Conservation (phyloP, 2,329 filamentous ascomycete genomes). For the Fusarium nisikadoi region DNA sequence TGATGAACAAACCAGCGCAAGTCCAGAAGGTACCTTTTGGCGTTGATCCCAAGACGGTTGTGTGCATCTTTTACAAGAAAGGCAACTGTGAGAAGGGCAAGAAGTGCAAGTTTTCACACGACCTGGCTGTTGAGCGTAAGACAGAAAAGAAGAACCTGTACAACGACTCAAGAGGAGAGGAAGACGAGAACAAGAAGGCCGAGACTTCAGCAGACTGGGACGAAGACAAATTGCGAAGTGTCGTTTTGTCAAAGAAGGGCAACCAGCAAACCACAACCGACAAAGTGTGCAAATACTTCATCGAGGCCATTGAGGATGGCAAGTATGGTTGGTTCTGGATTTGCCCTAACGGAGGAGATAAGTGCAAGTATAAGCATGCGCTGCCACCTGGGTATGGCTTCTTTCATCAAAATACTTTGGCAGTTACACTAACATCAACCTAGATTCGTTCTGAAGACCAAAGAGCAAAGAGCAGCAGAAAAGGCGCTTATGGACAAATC, state of each 20-base stretch:
- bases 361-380: constrained; percentile 98
- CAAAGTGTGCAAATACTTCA: constrained; percentile 99
- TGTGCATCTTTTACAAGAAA: constrained; percentile 98
- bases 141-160: constrained; percentile 93
- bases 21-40: constrained; percentile 98
- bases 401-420: background rate
- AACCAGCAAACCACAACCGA: constrained; percentile 96
- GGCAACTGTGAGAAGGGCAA: constrained; percentile 96
- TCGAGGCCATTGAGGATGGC: constrained; percentile 95
- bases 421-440: constrained; percentile 38
- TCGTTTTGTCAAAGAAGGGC: constrained; percentile 95
- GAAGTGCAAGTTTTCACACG: constrained; percentile 98
- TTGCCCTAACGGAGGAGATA: constrained; percentile 94
- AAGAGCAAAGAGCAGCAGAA: constrained; percentile 93
- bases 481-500: constrained; percentile 97
- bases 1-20: constrained; percentile 92
- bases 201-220: constrained; percentile 98
- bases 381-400: constrained; percentile 86
- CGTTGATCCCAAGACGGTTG: constrained; percentile 95
- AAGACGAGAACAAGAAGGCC: constrained; percentile 81
- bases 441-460: constrained; percentile 96
- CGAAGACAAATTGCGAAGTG: constrained; percentile 91
- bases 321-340: constrained; percentile 99
- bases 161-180: constrained; percentile 78
- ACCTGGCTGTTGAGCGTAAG: constrained; percentile 89